These are phyloP conservation scores for Chlamydomonas incerta DNA, from an alignment of 139 green algal genomes.

Conservation along the genomic window DNA sequence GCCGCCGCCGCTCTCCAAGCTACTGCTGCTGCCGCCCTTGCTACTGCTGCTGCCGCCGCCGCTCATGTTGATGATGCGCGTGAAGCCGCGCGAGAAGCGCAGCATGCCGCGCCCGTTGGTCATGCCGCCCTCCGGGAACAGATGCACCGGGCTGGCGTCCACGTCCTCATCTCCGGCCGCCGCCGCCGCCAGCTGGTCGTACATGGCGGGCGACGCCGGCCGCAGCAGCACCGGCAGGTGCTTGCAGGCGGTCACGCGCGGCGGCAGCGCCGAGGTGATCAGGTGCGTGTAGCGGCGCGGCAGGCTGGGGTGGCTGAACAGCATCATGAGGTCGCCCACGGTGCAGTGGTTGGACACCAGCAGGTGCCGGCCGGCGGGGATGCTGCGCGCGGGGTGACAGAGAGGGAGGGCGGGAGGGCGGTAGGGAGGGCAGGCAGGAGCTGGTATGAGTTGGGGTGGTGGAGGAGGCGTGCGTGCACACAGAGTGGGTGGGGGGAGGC, in stretches of 20 bases:
- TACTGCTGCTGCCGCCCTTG: not conserved
- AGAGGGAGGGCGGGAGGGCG: too few species aligned
- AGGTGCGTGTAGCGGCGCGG: conserved; percentile 64
- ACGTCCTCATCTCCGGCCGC: not conserved
- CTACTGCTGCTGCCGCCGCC: too few species aligned
- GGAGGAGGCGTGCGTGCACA: too few species aligned
- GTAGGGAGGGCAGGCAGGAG: too few species aligned
- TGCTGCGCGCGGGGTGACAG: not conserved
- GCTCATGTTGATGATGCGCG: conserved; percentile 46
- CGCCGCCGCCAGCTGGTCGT: conserved; percentile 48
- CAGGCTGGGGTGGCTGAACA: conserved; percentile 56
- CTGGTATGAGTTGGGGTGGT: too few species aligned
- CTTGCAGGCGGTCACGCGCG: conserved; percentile 32
- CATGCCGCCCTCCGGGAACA: conserved; percentile 80
- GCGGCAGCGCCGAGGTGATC: conserved; percentile 61
- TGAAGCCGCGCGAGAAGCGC: conserved; percentile 71
- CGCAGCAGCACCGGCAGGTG: conserved; percentile 64
- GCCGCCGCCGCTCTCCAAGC: too few species aligned
- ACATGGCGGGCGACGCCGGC: conserved; percentile 56
- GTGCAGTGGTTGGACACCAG: conserved; percentile 72
- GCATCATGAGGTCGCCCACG: conserved; percentile 70
- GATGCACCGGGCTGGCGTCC: conserved; percentile 6
- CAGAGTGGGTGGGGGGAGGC: too few species aligned
- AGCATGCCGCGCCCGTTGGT: conserved; percentile 73
- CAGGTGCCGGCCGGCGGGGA: conserved; percentile 61